Evolutionary conservation across 176 grass and related monocot species (phyloP).

Genomic region (Chrysopogon serrulatus): DNA sequence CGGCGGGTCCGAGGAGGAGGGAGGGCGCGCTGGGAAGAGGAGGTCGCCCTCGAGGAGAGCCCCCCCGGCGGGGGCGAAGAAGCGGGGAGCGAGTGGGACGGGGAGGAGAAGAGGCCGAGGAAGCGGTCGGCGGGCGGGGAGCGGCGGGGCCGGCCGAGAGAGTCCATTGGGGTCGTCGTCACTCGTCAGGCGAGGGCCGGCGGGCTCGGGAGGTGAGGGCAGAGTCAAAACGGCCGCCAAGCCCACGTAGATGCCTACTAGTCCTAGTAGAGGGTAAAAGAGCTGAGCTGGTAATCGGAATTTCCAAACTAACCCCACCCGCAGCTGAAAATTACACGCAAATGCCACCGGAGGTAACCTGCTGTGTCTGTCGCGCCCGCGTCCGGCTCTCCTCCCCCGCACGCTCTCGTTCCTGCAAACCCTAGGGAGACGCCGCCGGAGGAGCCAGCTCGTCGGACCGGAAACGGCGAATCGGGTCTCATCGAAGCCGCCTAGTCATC

Average conservation of each 20-base stretch:
- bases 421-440: background rate
- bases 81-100: background rate
- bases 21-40: conserved; percentile 22
- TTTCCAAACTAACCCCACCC: background rate
- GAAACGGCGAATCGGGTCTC: background rate
- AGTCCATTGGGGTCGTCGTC: background rate
- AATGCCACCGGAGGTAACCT: background rate
- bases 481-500: background rate
- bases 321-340: background rate
- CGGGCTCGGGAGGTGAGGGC: conserved; percentile 2
- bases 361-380: no score
- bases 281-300: no score
- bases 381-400: no score
- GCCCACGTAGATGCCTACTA: no score
- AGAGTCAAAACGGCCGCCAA: background rate
- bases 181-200: background rate
- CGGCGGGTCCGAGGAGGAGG: conserved; percentile 8
- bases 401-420: background rate
- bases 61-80: background rate
- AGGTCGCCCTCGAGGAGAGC: conserved; percentile 41
- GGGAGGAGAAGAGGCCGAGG: conserved; percentile 29
- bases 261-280: no score
- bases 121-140: conserved; percentile 32
- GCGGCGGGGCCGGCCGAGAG: conserved; percentile 11
- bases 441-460: background rate